Percentiles rank a stretch among this genome's conserved stretches.
Conservation (phyloP, 1,284 basidiomycete species). For the Ustilago cynodontis region DNA sequence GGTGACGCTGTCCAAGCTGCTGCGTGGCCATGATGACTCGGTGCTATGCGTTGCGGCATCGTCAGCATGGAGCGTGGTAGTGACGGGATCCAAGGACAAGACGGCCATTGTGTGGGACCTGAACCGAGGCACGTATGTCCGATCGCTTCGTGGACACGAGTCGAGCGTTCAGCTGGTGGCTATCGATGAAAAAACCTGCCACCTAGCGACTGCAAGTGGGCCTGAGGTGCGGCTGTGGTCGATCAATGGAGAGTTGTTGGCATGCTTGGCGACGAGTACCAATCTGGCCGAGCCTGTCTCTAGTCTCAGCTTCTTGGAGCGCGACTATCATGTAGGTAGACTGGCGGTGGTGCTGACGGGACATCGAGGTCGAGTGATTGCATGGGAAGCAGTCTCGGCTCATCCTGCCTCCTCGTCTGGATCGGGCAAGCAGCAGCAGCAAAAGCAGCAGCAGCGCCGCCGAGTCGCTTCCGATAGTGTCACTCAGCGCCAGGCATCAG, state of each 20-base stretch:
- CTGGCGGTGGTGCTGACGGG: constrained; percentile 65
- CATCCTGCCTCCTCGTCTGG: constrained; percentile 21
- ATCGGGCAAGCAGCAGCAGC: neutral
- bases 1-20: constrained; percentile 72
- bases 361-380: constrained; percentile 62
- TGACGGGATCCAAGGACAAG: constrained; percentile 87
- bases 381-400: constrained; percentile 59
- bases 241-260: constrained; percentile 82
- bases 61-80: constrained; percentile 82
- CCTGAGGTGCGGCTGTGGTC: constrained; percentile 80
- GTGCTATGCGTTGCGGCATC: constrained; percentile 82
- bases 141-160: constrained; percentile 59
- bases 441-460: constrained; percentile 20
- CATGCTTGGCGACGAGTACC: constrained; percentile 75
- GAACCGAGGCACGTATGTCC: constrained; percentile 74
- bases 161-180: constrained; percentile 78
- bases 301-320: constrained; percentile 81
- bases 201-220: constrained; percentile 82
- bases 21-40: constrained; percentile 78
- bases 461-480: constrained; percentile 20
- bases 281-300: constrained; percentile 73
- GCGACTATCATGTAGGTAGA: constrained; percentile 73
- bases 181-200: constrained; percentile 87
- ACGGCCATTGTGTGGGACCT: constrained; percentile 91
- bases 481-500: constrained; percentile 1